Percentiles rank a stretch among this genome's conserved stretches.
These are phyloP conservation scores for Lactarius pseudohatsudake DNA, from an alignment of 768 basidiomycete species.

Conservation along the genomic window DNA sequence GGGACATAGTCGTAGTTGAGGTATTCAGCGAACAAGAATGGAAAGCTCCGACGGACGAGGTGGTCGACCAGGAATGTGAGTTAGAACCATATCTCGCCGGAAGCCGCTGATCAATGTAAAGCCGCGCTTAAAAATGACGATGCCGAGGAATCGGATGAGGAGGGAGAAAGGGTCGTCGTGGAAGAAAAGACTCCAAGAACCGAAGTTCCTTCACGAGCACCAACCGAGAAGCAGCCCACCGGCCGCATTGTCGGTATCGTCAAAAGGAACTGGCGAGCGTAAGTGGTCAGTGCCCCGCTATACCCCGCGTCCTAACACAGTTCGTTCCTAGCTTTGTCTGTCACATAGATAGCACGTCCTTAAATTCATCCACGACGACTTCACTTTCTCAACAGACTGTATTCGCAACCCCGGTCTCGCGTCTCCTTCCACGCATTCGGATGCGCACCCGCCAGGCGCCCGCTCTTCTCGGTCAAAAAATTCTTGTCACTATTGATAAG, in stretches of 20 bases:
- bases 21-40: conserved; percentile 85
- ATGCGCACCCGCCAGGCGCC: conserved; percentile 95
- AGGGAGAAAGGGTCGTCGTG: conserved; percentile 43
- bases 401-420: conserved; percentile 91
- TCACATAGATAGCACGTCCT: conserved; percentile 88
- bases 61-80: conserved; percentile 89
- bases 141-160: conserved; percentile 70
- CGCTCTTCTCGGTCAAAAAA: conserved; percentile 85
- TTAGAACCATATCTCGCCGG: conserved; percentile 14
- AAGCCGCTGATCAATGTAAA: conserved; percentile 33
- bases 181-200: conserved; percentile 34
- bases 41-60: conserved; percentile 90
- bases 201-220: conserved; percentile 33
- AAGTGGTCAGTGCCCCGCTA: conserved; percentile 38
- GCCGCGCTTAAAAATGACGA: conserved; percentile 86
- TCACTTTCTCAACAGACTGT: conserved; percentile 88
- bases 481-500: conserved; percentile 90
- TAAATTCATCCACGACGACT: conserved; percentile 73
- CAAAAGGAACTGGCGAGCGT: conserved; percentile 96
- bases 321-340: conserved; percentile 74
- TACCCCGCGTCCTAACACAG: conserved; percentile 9
- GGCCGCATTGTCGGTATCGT: conserved; percentile 89
- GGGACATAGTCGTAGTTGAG: conserved; percentile 90
- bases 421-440: conserved; percentile 89
- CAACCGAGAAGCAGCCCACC: conserved; percentile 78